Conservation (phyloP, 345 rosid species). For the Syzygium aromaticum region DNA sequence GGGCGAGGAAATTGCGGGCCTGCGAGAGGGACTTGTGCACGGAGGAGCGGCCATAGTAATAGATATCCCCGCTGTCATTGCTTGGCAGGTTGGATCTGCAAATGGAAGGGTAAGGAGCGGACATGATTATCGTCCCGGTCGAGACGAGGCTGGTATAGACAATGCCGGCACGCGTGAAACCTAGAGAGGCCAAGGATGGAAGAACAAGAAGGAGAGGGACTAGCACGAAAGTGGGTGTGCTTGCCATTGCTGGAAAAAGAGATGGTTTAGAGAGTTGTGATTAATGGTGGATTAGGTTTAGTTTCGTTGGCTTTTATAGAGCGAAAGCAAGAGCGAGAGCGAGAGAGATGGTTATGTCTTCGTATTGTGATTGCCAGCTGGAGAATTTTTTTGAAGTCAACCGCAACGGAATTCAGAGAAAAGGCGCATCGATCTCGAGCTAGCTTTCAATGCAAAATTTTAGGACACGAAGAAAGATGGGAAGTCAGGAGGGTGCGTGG, state of each 20-base stretch:
- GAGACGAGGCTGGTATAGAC: slow-evolving; percentile 16
- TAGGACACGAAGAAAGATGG: background rate
- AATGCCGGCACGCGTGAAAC: slow-evolving; percentile 5
- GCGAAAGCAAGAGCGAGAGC: background rate
- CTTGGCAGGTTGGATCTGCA: slow-evolving; percentile 52
- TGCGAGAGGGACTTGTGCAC: slow-evolving; percentile 51
- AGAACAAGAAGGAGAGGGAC: slow-evolving; percentile 12
- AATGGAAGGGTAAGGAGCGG: slow-evolving; percentile 42
- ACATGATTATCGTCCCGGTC: slow-evolving; percentile 29
- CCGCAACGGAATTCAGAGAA: background rate
- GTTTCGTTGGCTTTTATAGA: background rate
- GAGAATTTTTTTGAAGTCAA: slow-evolving; percentile 16
- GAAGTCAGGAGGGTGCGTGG: background rate
- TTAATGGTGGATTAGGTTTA: background rate
- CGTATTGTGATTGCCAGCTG: background rate
- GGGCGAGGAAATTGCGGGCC: slow-evolving; percentile 40
- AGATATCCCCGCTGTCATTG: slow-evolving; percentile 27
- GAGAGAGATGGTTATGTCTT: background rate
- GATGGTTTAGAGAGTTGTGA: background rate
- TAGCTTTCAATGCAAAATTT: background rate
- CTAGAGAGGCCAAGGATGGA: slow-evolving; percentile 12
- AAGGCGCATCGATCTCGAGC: slow-evolving; percentile 5
- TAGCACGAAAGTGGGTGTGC: background rate
- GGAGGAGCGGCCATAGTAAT: slow-evolving; percentile 41
- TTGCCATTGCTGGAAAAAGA: background rate